Evolutionary conservation across 108 stramenopile genomes (phyloP).

Genomic region (Fragilaria radians): DNA sequence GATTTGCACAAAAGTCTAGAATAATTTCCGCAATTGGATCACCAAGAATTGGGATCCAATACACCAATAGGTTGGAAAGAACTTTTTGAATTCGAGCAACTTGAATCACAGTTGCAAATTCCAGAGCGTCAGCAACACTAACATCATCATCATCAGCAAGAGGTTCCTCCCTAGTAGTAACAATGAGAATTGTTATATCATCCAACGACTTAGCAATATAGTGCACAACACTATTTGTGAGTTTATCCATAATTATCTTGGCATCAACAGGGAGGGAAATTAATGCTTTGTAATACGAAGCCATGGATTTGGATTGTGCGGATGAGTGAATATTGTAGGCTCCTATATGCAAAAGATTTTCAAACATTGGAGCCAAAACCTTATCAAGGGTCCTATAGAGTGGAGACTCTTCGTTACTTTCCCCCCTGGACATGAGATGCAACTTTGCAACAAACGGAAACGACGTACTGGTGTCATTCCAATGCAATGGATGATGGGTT

Average conservation of each 20-base stretch:
- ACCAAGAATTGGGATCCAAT: constrained; percentile 48
- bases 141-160: constrained; percentile 13
- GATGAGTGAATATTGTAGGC: constrained; percentile 2
- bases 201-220: constrained; percentile 17
- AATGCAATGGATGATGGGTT: constrained; percentile 3
- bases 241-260: neutral
- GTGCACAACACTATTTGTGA: constrained; percentile 2
- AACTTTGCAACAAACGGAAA: neutral
- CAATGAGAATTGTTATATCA: constrained; percentile 35
- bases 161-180: constrained; percentile 8
- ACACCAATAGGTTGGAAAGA: constrained; percentile 32
- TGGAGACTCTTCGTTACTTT: neutral
- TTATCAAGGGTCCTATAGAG: constrained; percentile 19
- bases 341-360: constrained; percentile 8
- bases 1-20: constrained; percentile 24
- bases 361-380: constrained; percentile 12
- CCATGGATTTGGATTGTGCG: constrained; percentile 1
- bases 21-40: constrained; percentile 19
- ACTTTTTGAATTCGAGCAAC: constrained; percentile 31
- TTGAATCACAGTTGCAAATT: constrained; percentile 31
- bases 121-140: constrained; percentile 20
- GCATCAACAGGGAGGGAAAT: neutral
- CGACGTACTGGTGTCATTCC: neutral
- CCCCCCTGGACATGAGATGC: neutral
- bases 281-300: constrained; percentile 7